phyloP scores from a whole-genome alignment of 306 rosid genomes.

The Dicorynia guianensis region DNA sequence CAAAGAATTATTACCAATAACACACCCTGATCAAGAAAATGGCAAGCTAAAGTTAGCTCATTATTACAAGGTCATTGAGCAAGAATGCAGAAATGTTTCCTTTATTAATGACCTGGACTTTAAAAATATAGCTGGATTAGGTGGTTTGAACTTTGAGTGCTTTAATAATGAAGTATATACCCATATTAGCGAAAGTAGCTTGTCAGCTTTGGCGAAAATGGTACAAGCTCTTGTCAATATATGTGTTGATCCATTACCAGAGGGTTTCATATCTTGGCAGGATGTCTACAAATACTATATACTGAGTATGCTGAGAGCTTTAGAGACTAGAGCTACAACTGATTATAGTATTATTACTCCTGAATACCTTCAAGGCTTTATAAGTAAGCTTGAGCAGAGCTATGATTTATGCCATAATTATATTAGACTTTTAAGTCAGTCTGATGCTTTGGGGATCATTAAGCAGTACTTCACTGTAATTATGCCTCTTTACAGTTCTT shows the following conservation, averaged over 20 bases:
- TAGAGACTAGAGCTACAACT: slow-evolving; percentile 67
- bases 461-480: slow-evolving; percentile 73
- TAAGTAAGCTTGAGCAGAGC: slow-evolving; percentile 86
- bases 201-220: slow-evolving; percentile 88
- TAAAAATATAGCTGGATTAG: slow-evolving; percentile 90
- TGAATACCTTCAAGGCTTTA: slow-evolving; percentile 72
- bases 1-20: slow-evolving; percentile 50
- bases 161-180: slow-evolving; percentile 73
- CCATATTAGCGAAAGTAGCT: slow-evolving; percentile 65
- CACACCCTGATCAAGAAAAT: slow-evolving; percentile 58
- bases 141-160: slow-evolving; percentile 75
- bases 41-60: slow-evolving; percentile 60
- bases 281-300: slow-evolving; percentile 81
- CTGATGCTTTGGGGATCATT: slow-evolving; percentile 82
- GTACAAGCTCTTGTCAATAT: slow-evolving; percentile 64
- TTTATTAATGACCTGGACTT: slow-evolving; percentile 72
- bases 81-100: slow-evolving; percentile 78
- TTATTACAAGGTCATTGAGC: slow-evolving; percentile 73
- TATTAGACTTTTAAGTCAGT: slow-evolving; percentile 63
- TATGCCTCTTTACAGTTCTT: slow-evolving; percentile 64
- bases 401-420: slow-evolving; percentile 62
- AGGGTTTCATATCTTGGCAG: slow-evolving; percentile 84
- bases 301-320: slow-evolving; percentile 54
- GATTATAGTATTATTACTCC: slow-evolving; percentile 58
- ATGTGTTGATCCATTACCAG: slow-evolving; percentile 59